Conservation (phyloP, 805 yeast species). For the Candida ovalis region DNA sequence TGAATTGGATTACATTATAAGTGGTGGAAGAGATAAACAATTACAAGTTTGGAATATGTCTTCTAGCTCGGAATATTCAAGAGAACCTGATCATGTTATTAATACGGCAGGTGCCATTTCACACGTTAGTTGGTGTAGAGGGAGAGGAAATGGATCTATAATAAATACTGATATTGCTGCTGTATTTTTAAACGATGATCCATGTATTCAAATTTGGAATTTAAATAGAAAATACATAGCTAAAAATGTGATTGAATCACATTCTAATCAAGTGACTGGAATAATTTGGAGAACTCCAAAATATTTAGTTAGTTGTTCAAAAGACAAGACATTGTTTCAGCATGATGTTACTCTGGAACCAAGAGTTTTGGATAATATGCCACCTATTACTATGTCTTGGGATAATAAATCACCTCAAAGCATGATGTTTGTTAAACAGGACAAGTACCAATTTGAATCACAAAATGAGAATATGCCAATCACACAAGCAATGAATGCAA, state of each 20-base stretch:
- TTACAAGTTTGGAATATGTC: conserved; percentile 72
- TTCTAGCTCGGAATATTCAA: conserved; percentile 31
- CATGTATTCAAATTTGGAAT: conserved; percentile 65
- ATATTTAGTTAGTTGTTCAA: conserved; percentile 45
- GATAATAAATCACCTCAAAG: conserved; percentile 40
- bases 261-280: conserved; percentile 51
- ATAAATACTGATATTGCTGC: conserved; percentile 67
- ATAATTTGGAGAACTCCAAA: conserved; percentile 48
- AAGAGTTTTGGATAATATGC: conserved; percentile 46
- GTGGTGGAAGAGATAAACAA: conserved; percentile 91
- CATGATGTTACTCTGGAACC: conserved; percentile 44
- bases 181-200: conserved; percentile 69
- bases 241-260: conserved; percentile 45
- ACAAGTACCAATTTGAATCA: conserved; percentile 38
- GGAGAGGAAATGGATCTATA: conserved; percentile 36
- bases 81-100: conserved; percentile 66
- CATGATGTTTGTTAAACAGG: conserved; percentile 50
- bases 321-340: conserved; percentile 45
- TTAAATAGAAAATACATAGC: conserved; percentile 73
- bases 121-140: conserved; percentile 66
- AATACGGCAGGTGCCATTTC: conserved; percentile 76
- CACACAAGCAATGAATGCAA: conserved; percentile 12
- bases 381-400: conserved; percentile 57
- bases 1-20: conserved; percentile 68
- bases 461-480: conserved; percentile 7